Percentiles rank a stretch among this genome's conserved stretches.
phyloP scores from a whole-genome alignment of 1,139 yeast species.

The Kluyveromyces sp. region DNA sequence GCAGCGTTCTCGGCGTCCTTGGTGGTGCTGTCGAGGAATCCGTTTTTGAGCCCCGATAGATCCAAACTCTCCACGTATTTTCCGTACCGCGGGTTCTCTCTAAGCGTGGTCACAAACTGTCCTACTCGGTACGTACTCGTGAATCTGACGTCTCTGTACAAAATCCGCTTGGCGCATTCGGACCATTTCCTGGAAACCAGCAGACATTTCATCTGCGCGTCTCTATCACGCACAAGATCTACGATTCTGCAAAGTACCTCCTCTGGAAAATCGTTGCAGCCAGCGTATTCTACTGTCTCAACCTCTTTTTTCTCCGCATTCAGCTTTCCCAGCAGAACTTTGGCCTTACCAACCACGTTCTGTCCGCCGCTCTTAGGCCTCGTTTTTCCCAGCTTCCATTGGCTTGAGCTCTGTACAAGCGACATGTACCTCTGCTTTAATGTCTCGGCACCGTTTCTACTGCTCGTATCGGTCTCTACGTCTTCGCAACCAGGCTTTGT shows the following conservation, averaged over 20 bases:
- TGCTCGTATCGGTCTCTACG: slow-evolving; percentile 12
- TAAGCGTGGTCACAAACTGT: slow-evolving; percentile 62
- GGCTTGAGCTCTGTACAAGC: slow-evolving; percentile 3
- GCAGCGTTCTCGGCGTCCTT: neutral
- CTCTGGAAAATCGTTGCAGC: slow-evolving; percentile 25
- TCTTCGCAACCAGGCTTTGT: neutral
- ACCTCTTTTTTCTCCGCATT: slow-evolving; percentile 1
- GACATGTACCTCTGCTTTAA: slow-evolving; percentile 13
- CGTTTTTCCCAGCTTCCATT: slow-evolving; percentile 11
- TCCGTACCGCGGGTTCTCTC: slow-evolving; percentile 51
- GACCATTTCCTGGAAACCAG: slow-evolving; percentile 47
- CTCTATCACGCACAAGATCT: slow-evolving; percentile 28
- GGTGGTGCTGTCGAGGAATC: slow-evolving; percentile 32
- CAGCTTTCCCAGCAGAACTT: slow-evolving; percentile 7
- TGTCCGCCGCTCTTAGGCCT: neutral
- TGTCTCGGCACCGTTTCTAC: slow-evolving; percentile 18
- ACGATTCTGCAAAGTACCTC: slow-evolving; percentile 26
- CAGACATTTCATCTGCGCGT: slow-evolving; percentile 37
- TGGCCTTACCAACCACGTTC: slow-evolving; percentile 7
- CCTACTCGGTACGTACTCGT: slow-evolving; percentile 69
- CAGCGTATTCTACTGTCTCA: slow-evolving; percentile 11
- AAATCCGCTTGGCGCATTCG: slow-evolving; percentile 43
- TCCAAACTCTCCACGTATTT: slow-evolving; percentile 49
- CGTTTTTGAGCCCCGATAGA: slow-evolving; percentile 47
- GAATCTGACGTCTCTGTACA: slow-evolving; percentile 50